A percentile compares a stretch with the other conserved stretches of the same genome.
Conservation (phyloP, 2,329 filamentous ascomycete genomes). For the Fusarium tricinctum region DNA sequence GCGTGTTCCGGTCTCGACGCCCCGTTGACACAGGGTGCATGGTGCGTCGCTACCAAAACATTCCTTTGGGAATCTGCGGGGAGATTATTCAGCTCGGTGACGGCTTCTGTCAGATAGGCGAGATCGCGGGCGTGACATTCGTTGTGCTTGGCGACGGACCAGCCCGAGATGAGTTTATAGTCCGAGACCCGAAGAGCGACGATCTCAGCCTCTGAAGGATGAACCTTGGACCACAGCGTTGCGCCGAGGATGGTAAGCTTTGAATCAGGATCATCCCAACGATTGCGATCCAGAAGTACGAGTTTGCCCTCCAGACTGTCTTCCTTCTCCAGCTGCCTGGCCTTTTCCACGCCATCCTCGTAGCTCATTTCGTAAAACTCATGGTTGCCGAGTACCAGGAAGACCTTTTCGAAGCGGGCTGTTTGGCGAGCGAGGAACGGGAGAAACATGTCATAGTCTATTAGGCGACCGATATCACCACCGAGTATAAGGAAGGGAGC, state of each 20-base stretch:
- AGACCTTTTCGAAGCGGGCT: constrained; percentile 59
- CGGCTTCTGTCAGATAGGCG: constrained; percentile 63
- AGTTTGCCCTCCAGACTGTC: constrained; percentile 55
- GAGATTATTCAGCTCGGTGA: constrained; percentile 47
- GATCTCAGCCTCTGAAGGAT: constrained; percentile 54
- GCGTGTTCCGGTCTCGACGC: constrained; percentile 65
- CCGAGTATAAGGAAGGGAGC: constrained; percentile 62
- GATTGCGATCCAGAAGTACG: constrained; percentile 59
- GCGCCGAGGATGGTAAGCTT: constrained; percentile 68
- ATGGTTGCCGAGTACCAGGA: constrained; percentile 67
- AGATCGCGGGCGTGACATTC: constrained; percentile 61
- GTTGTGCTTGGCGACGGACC: constrained; percentile 66
- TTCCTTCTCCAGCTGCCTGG: constrained; percentile 57
- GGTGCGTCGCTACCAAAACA: constrained; percentile 69
- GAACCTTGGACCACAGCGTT: constrained; percentile 69
- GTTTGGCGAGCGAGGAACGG: constrained; percentile 60
- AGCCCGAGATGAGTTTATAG: constrained; percentile 66
- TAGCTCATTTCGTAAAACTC: constrained; percentile 65
- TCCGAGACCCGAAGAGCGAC: constrained; percentile 65
- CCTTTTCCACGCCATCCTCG: constrained; percentile 55
- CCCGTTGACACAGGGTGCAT: constrained; percentile 65
- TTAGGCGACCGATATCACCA: constrained; percentile 65
- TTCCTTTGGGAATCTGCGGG: constrained; percentile 29
- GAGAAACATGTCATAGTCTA: constrained; percentile 61
- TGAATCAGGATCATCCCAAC: constrained; percentile 58